These are phyloP conservation scores for Zygosaccharomyces bisporus DNA, from an alignment of 805 yeast genomes.

Conservation along the genomic window DNA sequence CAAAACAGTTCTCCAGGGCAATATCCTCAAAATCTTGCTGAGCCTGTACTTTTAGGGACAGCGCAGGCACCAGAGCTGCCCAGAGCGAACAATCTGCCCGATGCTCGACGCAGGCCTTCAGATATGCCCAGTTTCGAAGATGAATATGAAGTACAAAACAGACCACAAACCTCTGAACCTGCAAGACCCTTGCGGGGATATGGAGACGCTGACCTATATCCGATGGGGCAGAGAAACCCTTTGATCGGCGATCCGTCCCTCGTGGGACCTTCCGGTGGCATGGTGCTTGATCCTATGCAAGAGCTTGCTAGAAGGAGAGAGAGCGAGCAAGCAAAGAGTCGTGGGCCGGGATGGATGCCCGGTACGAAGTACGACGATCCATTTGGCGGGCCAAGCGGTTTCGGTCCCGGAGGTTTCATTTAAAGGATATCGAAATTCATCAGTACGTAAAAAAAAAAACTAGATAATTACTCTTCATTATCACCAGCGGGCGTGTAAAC, in stretches of 20 bases:
- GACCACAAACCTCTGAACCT: not conserved
- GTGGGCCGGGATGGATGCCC: conserved; percentile 33
- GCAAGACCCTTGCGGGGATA: conserved; percentile 17
- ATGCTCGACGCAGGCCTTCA: conserved; percentile 19
- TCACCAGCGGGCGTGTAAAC: conserved; percentile 21
- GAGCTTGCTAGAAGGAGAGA: conserved; percentile 12
- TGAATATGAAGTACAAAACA: conserved; percentile 29
- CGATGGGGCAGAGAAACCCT: conserved; percentile 32
- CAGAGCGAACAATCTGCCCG: not conserved
- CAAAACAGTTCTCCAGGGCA: not conserved
- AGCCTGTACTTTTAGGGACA: not conserved
- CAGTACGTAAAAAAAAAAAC: not conserved
- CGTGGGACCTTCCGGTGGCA: conserved; percentile 27
- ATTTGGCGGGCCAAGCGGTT: conserved; percentile 24
- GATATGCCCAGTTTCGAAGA: conserved; percentile 38
- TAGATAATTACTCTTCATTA: not conserved
- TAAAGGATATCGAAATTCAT: conserved; percentile 3
- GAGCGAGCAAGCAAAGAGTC: conserved; percentile 13
- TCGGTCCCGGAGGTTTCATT: conserved; percentile 14
- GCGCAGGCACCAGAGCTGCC: not conserved
- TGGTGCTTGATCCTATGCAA: conserved; percentile 34
- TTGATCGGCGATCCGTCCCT: conserved; percentile 21
- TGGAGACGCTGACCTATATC: conserved; percentile 36
- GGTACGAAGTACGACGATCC: conserved; percentile 37
- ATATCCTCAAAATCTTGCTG: not conserved